These are phyloP conservation scores for Gyrodon lividus DNA, from an alignment of 768 basidiomycete genomes.

Conservation along the genomic window DNA sequence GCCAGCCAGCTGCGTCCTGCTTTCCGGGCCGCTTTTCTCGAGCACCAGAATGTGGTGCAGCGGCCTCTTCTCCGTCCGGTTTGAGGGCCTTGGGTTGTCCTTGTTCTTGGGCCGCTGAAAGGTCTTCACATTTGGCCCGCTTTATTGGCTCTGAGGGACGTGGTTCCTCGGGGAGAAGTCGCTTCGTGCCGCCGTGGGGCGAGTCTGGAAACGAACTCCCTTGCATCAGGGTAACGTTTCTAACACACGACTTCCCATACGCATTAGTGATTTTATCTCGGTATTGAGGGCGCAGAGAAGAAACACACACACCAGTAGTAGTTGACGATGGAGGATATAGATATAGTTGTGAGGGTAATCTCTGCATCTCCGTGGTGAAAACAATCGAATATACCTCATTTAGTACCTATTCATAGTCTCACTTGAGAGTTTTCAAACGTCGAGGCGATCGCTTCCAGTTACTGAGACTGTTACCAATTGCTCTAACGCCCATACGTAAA, in stretches of 20 bases:
- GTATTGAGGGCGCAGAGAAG: neutral
- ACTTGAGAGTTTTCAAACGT: too few relatives aligned
- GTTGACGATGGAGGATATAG: neutral
- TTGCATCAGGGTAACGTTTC: conserved; percentile 5
- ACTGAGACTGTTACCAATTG: too few relatives aligned
- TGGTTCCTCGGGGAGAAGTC: neutral
- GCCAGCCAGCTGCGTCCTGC: conserved; percentile 31
- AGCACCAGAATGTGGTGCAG: neutral
- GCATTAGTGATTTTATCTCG: neutral
- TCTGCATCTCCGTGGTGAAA: conserved; percentile 11
- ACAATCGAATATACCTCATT: conserved; percentile 19
- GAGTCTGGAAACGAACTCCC: neutral
- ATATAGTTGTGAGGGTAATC: neutral
- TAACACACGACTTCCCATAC: conserved; percentile 1
- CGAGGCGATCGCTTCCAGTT: too few relatives aligned
- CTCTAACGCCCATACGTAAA: neutral
- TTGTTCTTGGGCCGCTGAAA: neutral
- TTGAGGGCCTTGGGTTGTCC: neutral
- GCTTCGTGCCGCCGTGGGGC: conserved; percentile 4
- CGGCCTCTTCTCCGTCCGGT: neutral
- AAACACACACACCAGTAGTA: conserved; percentile 4
- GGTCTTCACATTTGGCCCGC: conserved; percentile 9
- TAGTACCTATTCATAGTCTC: conserved; percentile 6
- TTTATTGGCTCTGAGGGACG: conserved; percentile 8
- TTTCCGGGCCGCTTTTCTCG: conserved; percentile 7